phyloP scores from a whole-genome alignment of 495 filamentous ascomycete species.

The Penicillium chermesinum region DNA sequence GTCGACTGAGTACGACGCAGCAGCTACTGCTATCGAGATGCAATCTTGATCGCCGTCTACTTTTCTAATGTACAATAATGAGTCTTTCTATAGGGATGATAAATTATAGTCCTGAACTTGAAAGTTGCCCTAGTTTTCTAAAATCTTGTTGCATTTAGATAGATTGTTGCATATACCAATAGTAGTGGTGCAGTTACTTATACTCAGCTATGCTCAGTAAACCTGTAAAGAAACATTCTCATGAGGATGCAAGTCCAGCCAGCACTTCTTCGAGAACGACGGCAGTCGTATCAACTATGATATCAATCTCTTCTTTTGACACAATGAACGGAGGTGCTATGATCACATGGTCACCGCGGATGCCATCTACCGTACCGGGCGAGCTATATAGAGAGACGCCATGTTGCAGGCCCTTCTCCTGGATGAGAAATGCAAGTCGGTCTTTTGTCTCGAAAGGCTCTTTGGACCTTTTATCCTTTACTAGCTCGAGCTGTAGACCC shows the following conservation, averaged over 20 bases:
- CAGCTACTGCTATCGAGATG: constrained; percentile 22
- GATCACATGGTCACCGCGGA: constrained; percentile 68
- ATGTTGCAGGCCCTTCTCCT: constrained; percentile 51
- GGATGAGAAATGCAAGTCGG: constrained; percentile 42
- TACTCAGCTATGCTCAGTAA: too few relatives aligned
- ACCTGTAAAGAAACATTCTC: too few relatives aligned
- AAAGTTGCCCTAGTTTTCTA: too few relatives aligned
- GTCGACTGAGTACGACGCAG: constrained; percentile 10
- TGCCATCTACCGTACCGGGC: constrained; percentile 61
- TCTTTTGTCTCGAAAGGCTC: constrained; percentile 42
- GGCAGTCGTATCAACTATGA: constrained; percentile 45
- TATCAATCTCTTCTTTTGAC: constrained; percentile 55
- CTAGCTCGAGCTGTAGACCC: constrained; percentile 50
- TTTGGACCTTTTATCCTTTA: constrained; percentile 51
- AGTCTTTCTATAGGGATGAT: constrained; percentile 2
- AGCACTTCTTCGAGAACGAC: constrained; percentile 34
- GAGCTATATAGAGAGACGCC: constrained; percentile 67
- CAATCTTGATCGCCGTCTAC: constrained; percentile 15
- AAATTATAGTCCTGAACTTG: too few relatives aligned
- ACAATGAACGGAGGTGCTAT: constrained; percentile 72
- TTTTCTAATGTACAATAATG: constrained; percentile 21
- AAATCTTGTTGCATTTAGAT: not conserved
- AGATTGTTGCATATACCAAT: not conserved
- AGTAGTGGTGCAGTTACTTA: constrained; percentile 1
- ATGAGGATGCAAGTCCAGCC: constrained; percentile 11